Base-by-base conservation (phyloP, 129 eudicot genomes). In the Scalesia atractyloides region DNA sequence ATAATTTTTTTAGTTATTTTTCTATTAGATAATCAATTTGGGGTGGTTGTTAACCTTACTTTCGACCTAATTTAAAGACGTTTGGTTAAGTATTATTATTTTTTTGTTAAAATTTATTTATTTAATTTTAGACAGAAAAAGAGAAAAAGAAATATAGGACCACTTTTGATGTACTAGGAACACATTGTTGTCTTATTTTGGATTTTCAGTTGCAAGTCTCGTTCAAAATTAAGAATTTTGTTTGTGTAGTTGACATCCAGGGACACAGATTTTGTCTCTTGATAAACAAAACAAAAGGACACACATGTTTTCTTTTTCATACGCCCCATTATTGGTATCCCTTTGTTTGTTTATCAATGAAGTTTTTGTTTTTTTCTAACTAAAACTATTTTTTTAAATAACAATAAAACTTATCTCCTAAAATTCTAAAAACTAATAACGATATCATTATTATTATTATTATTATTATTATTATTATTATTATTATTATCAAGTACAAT, bases 141-240 rank as follows among this genome's bases (percentile, higher is more conserved):
- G 54, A 34, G 49, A 30, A 30, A 37, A 37, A 5, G 19, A 59
- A 26, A 24, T 12, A 69, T 3, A 62, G 65, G 82, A 77, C 76
- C 48, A 77, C 34, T 61, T 69, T 14, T 33, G 64, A 61, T 43
- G 73, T 75, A 75, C 79, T 41, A 52, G 64, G 73, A 75, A 73
- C 65, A 65, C 22, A 75, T 70, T 13, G 44, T 61, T 70, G 76
- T 77, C 76, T 70, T 77, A 26, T 62, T 62, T 70, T 77, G 76
- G 76, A 39, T 59, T 56, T 69, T 69, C 81, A 20, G 81, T 68
- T 76, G 64, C 61, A 47, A 30, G 81, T 76, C 74, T 68, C 52
- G 61, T 51, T 74, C 64, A 59, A 59, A 59, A 59, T 59, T 59
- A 24, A 59, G 64, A 59, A 59, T 59, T 75, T 73, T 54, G 49